Evolutionary conservation across 768 basidiomycete species (phyloP).

Genomic region (Podaxis sp.): DNA sequence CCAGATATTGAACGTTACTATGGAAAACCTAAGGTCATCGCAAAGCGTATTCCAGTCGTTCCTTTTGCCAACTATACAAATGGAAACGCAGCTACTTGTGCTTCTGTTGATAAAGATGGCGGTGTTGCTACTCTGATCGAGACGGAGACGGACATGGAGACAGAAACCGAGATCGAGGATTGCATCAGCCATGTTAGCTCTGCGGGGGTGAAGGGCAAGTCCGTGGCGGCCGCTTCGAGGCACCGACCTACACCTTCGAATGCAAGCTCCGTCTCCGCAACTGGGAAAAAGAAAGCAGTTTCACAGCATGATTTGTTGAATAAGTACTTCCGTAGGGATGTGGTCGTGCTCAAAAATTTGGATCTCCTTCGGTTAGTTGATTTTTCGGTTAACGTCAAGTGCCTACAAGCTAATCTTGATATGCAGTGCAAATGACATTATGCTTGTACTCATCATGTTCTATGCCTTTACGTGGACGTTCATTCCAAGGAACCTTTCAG

Average conservation of each 20-base stretch:
- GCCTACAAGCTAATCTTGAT: slow-evolving; percentile 20
- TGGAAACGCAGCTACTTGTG: slow-evolving; percentile 15
- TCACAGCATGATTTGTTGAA: slow-evolving; percentile 90
- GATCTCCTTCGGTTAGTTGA: slow-evolving; percentile 77
- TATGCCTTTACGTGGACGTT: slow-evolving; percentile 65
- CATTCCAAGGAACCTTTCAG: slow-evolving; percentile 52
- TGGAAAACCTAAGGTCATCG: slow-evolving; percentile 88
- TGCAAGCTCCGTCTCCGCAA: slow-evolving; percentile 33
- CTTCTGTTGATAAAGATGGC: slow-evolving; percentile 17
- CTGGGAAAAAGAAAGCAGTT: slow-evolving; percentile 32
- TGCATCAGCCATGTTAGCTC: neutral
- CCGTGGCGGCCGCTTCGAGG: slow-evolving; percentile 14
- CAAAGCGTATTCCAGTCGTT: slow-evolving; percentile 71
- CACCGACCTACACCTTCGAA: slow-evolving; percentile 34
- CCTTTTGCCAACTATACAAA: slow-evolving; percentile 20
- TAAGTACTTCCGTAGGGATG: slow-evolving; percentile 88
- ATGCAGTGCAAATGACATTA: slow-evolving; percentile 77
- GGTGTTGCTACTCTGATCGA: slow-evolving; percentile 52
- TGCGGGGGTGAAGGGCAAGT: slow-evolving; percentile 8
- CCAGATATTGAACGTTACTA: slow-evolving; percentile 93
- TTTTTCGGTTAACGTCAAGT: neutral
- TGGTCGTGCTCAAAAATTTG: slow-evolving; percentile 75
- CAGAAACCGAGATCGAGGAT: slow-evolving; percentile 48
- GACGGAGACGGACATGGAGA: slow-evolving; percentile 65
- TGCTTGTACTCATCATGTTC: slow-evolving; percentile 70